Evolutionary conservation across 768 basidiomycete species (phyloP), one percentile per base, ranked within the genome.

Genomic region (Chalciporus sphaerocephalus): DNA sequence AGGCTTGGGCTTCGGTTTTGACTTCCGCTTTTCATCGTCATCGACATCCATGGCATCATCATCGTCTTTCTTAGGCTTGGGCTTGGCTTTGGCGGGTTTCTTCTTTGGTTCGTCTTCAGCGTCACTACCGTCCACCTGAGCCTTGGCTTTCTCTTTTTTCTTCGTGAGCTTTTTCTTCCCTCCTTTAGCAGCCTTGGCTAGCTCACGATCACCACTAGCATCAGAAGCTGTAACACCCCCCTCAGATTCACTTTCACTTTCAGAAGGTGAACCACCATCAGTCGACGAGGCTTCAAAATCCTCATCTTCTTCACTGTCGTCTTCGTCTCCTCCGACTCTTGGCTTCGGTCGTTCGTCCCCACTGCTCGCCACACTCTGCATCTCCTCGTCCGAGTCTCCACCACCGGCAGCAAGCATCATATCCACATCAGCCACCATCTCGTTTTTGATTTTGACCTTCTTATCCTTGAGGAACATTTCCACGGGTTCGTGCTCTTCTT

Each of bases 371-470:
- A 85, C 81, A 58, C 88, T 90, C 62, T 82, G 80, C 87, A 88
- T 87, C 58, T 88, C 87, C 50, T 87, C 86, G 44, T 90, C 89
- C 40, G 83, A 84, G 50, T 81, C 81, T 3, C 72, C 84, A 2
- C 67, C 82, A 17, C 69, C 83, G 18, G 79, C 79, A 38, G 74
- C 76, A 67, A 89, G 66, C 56, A 88, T 74, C 50, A 89, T 70
- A 59, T 92, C 84, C 16, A 83, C 84, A 58, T 96, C 94, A 12
- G 88, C 85, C 42, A 87, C 80, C 80, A 93, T 92, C 78, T 95
- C 92, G 65, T 92, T 95, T 80, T 96, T 96, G 52, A 95, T 79
- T 56, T 83, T 80, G 54, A 98, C 80, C 67, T 93, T 94, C 75
- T 96, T 95, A 22, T 87, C 83, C 57, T 83, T 82, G 55, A 99